Base-by-base conservation (phyloP, 2,329 filamentous ascomycete genomes). In the Aspergillus puulaauensis region DNA sequence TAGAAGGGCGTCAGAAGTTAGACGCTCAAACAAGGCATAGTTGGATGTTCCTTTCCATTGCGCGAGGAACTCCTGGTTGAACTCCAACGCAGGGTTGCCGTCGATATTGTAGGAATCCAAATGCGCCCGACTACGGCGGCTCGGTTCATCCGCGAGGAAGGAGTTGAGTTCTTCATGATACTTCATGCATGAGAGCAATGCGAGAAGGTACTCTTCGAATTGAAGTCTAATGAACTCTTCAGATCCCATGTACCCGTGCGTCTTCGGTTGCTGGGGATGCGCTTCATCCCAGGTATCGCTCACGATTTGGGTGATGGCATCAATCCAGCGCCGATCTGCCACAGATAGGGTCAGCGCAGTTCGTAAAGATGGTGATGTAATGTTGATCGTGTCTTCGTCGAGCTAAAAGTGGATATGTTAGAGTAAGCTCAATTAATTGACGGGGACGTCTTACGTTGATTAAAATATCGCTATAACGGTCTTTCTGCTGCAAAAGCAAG, bases 141-240 rank as follows among this genome's bases (percentile, higher is more conserved):
- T 63, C 6, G 67, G 66, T 27, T 71, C 82, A 55, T 81, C 75
- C 6, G 77, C 73, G 61, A 86, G 77, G 57, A 77, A 75, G 17
- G 65, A 68, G 44, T 75, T 73, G 24, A 87, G 79, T 68, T 89
- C 88, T 68, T 86, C 87, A 73, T 92, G 92, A 72, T 96, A 98
- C 72, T 97, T 97, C 65, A 93, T 89, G 0, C 90, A 87, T 0
- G 93, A 90, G 44, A 98, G 85, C 61, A 99, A 83, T 0, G 92
- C 91, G 23, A 98, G 83, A 6, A 99, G 83, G 70, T 99, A 99
- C 69, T 97, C 93, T 75, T 99, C 95, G 62, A 99, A 99, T 69
- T 98, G 93, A 41, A 97, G 85, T 31, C 95, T 86, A 66, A 99
- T 99, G 69, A 97, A 97, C 72, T 98, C 95, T 76, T 99, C 95